Base-by-base conservation (phyloP, 371 early-diverging fungal species). In the Choanephora cucurbitarum region DNA sequence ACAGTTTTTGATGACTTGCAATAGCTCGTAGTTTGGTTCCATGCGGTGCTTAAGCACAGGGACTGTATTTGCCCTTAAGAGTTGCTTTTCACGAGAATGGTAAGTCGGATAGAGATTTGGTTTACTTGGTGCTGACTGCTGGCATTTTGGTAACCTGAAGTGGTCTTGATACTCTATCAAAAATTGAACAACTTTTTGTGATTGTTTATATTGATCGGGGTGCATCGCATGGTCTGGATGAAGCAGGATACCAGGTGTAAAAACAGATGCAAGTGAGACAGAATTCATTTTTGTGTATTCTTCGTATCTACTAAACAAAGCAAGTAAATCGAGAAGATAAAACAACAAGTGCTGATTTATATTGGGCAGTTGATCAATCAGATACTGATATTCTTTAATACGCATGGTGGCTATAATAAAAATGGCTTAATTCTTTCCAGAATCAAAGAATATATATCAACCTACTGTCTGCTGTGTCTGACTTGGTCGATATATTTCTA, bases 171-270 rank as follows among this genome's bases (percentile, higher is more conserved):
- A 52, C 24, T 75, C 74, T 43, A 80, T 79, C 5, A 82, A 52
- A 42, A 79, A 80, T 23, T 72, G 76, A 10, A 82, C 57, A n/a
- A 82, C 83, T 11, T 61, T 60, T n/a, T 79, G 77, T 15, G 78
- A 79, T 23, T 70, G 62, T 55, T 75, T 77, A 55, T 82, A 82
- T 31, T 82, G 74, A 21, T 66, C 66, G n/a, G 83, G 83, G 2
- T 66, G 66, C 75, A 80, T 65, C 34, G 70, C 71, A 44, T 83
- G 79, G 14, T 72, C 70, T 31, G 84, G 80, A 28, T 80, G 75
- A 6, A 78, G 73, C 5, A 86, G 56, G n/a, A 85, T 80, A 7
- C 82, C 81, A 2, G 87, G 84, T 24, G 82, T 78, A 64, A 86
- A 86, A 13, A 86, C 79, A 2, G 80, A 73, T 1, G 87, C 82